These are phyloP conservation scores for Chaetomiaceae sp. DNA, from an alignment of 2,329 filamentous ascomycete species.

Conservation along the genomic window DNA sequence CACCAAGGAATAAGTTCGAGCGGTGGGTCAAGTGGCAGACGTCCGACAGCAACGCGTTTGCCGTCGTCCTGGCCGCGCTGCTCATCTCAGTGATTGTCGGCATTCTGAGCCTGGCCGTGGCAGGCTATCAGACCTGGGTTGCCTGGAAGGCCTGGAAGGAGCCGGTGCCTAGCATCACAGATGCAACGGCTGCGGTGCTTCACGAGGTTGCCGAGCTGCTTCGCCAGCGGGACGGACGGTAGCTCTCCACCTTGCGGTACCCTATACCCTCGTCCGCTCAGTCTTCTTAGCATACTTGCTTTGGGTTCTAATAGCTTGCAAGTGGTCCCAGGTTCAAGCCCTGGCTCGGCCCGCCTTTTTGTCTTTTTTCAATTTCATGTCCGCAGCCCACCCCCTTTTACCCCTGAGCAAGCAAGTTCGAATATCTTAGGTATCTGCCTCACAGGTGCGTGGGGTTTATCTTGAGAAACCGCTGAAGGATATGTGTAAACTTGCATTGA, in stretches of 20 bases:
- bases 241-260: too few species aligned
- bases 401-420: too few species aligned
- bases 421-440: too few species aligned
- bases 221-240: neutral
- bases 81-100: conserved; percentile 8
- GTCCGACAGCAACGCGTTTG: conserved; percentile 10
- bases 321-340: neutral
- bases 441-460: too few species aligned
- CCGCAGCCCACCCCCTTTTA: too few species aligned
- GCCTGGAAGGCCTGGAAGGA: neutral
- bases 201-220: neutral
- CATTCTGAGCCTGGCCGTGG: conserved; percentile 1
- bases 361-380: too few species aligned
- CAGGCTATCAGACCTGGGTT: neutral
- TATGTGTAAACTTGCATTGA: too few species aligned
- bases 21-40: conserved; percentile 10
- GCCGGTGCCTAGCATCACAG: neutral
- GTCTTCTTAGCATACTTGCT: neutral
- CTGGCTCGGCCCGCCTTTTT: neutral
- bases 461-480: too few species aligned
- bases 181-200: neutral
- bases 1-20: conserved; percentile 4
- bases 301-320: neutral
- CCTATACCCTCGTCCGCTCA: too few species aligned
- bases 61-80: neutral